Evolutionary conservation across 140 eudicot species (phyloP), one percentile per base, ranked within the genome.

Genomic region (Cichorium intybus): DNA sequence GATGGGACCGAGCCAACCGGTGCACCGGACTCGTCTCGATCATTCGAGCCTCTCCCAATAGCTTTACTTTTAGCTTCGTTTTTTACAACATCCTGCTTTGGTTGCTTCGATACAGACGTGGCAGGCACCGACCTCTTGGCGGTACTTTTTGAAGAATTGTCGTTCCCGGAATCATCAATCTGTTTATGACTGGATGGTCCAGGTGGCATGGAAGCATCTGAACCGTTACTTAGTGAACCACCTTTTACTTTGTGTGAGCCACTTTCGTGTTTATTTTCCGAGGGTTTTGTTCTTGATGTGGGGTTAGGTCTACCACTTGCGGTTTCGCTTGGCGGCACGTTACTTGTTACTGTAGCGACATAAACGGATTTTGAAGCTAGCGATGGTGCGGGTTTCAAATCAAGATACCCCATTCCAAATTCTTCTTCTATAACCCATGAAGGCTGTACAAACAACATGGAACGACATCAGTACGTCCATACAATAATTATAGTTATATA

Each of bases 361-460:
- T 74, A 37, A 10, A 49, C 56, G 33, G 98, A 62, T 74, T 81
- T 92, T 16, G 93, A 62, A 68, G 84, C 79, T 70, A 75, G 75
- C 37, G 84, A 62, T 24, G 83, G 69, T 50, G 82, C 86, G n/a
- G 95, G 89, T 74, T 92, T 92, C 45, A 88, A 48, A 15, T 89
- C 99, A 70, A 94, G 85, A 80, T 85, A 83, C 23, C 99, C 99
- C 97, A 86, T 94, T 64, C 97, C 95, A 79, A 94, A 94, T 75
- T 89, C 99, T 71, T 94, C 97, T 72, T 94, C 99, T 22, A 95
- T 88, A 62, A 94, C 97, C 99, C 99, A 94, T 62, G 97, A 89
- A 45, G 97, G 75, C 99, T 94, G 91, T 55, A 47, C 37, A 31
- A 31, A 2, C 46, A 77, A 35, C 49, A 47, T 41, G 65, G 45